Evolutionary conservation across 2,329 filamentous ascomycete species (phyloP), one percentile per base, ranked within the genome.

Genomic region (Akanthomyces uredinophilus): DNA sequence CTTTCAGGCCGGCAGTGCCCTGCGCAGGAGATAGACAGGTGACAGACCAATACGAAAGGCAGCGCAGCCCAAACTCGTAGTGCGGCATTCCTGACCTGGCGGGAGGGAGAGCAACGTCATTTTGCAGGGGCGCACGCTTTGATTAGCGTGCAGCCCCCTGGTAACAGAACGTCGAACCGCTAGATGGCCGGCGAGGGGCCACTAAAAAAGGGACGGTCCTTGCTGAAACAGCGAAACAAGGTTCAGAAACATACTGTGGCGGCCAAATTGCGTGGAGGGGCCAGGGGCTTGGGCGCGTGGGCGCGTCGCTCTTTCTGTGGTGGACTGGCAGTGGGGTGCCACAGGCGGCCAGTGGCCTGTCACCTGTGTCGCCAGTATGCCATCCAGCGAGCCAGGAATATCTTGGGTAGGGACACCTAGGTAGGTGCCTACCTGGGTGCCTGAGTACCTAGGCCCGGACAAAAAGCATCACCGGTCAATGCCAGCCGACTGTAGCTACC

Each of bases 201-300:
- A 29, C 54, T 47, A 20, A 37, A 37, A 32, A 55, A 44, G 41
- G 41, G 41, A 50, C 13, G 32, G 44, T 47, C 14, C 16, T 24
- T 39, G 29, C 43, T 58, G 55, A 58, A 58, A 58, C 55, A 58
- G 10, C 29, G n/a, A 49, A 49, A 58, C 55, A 58, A 47, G 20
- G 43, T 20, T 14, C 14, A 22, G 24, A 43, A 43, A 41, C 37
- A 29, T 22, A 18, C 39, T 35, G 22, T 39, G 35, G 32, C n/a
- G n/a, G n/a, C 46, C 29, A 7, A 18, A 39, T 20, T 32, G 43
- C 37, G 29, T 44, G 39, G 39, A 55, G 39, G 53, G 50, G 14
- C 50, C 37, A 54, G 5, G 14, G 44, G 27, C 27, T 29, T 29
- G 37, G 37, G 37, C 14, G 4, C 37, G n/a, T n/a, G n/a, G n/a